Base-by-base conservation (phyloP, 164 flowering plant genomes). In the Litsea cubeba region DNA sequence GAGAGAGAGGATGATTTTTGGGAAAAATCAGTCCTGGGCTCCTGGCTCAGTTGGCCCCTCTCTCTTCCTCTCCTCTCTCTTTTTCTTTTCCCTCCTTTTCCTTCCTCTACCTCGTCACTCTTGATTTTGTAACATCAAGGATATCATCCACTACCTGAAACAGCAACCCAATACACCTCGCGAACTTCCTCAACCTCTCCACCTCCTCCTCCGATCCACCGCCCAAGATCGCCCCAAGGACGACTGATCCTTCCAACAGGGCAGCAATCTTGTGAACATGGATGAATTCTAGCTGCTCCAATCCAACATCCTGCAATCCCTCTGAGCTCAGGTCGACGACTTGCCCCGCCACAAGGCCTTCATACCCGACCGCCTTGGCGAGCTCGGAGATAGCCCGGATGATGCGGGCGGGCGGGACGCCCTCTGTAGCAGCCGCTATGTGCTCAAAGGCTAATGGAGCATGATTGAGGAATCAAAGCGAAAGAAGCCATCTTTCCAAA, bases 71-170 rank as follows among this genome's bases (percentile, higher is more conserved):
- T n/a, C n/a, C n/a, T n/a, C n/a, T n/a, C n/a, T n/a, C n/a, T n/a
- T n/a, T n/a, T n/a, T n/a, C n/a, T n/a, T n/a, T n/a, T n/a, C n/a
- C n/a, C n/a, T n/a, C n/a, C n/a, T n/a, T n/a, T n/a, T n/a, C n/a
- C n/a, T n/a, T n/a, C n/a, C n/a, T n/a, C n/a, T n/a, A n/a, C n/a
- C n/a, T n/a, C n/a, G n/a, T n/a, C n/a, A n/a, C n/a, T n/a, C n/a
- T n/a, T 0, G 93, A 88, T 69, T 84, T 86, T 0, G 94, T 88
- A 23, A 91, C 88, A 76, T 89, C 93, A 14, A 91, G 85, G 11
- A 91, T 91, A 74, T 91, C 94, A 57, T 91, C 96, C 62, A 89
- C 97, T 26, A 91, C 97, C 78, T 91, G 94, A 79, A 90, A 91
- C 82, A 90, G 68, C 74, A 91, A 71, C 17, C 97, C 94, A 17